Evolutionary conservation across 2,329 filamentous ascomycete species (phyloP).

Genomic region (Biscogniauxia sp.): DNA sequence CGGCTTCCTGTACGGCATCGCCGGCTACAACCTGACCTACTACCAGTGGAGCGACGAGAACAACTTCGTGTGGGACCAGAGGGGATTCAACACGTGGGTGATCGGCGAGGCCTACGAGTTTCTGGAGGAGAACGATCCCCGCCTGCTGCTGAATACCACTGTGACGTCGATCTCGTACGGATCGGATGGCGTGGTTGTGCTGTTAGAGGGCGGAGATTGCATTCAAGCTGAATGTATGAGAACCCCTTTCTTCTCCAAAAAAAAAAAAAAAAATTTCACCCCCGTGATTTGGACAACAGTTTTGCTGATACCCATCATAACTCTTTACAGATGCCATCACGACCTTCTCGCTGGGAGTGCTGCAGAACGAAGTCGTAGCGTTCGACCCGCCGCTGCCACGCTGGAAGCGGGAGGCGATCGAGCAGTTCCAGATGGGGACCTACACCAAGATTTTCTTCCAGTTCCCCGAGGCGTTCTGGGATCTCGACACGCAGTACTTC

Average conservation of each 20-base stretch:
- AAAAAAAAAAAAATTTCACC: neutral
- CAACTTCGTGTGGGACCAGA: constrained; percentile 59
- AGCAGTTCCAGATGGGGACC: constrained; percentile 65
- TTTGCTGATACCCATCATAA: constrained; percentile 22
- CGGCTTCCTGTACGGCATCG: constrained; percentile 53
- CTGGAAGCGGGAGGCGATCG: constrained; percentile 65
- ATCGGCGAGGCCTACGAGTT: constrained; percentile 57
- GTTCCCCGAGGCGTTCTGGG: constrained; percentile 67
- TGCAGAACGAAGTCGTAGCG: constrained; percentile 58
- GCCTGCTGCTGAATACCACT: constrained; percentile 57
- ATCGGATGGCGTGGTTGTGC: constrained; percentile 50
- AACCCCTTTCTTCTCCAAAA: no score
- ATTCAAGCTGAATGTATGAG: constrained; percentile 29
- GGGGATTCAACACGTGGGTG: constrained; percentile 60
- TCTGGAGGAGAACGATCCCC: constrained; percentile 50
- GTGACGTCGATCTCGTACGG: constrained; percentile 55
- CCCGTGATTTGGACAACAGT: neutral
- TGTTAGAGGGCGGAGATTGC: constrained; percentile 47
- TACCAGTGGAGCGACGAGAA: constrained; percentile 61
- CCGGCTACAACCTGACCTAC: constrained; percentile 59
- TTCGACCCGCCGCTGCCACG: constrained; percentile 59
- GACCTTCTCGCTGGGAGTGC: constrained; percentile 67
- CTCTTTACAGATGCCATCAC: constrained; percentile 47
- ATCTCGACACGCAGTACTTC: constrained; percentile 42
- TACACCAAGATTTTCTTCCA: constrained; percentile 74